A percentile compares a stretch with the other conserved stretches of the same genome.
Conservation (phyloP, 306 rosid species). For the Vigna hirtella region DNA sequence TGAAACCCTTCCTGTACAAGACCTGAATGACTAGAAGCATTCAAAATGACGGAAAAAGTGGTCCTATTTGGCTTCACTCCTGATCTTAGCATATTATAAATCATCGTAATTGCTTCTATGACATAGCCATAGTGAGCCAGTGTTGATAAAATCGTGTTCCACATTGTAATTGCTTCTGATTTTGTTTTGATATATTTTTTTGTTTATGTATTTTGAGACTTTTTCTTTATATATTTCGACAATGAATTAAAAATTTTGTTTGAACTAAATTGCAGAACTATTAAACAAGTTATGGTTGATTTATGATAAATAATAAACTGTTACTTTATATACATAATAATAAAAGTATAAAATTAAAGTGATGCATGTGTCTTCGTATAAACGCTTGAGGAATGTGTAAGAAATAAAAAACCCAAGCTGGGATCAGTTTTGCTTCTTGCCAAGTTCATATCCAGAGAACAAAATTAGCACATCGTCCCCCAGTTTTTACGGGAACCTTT, state of each 20-base stretch:
- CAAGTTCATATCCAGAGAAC: constrained; percentile 36
- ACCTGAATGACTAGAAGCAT: constrained; percentile 82
- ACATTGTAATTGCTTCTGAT: constrained; percentile 36
- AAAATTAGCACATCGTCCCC: background rate
- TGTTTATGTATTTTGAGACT: too few relatives aligned
- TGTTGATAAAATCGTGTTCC: constrained; percentile 83
- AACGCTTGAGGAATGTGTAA: background rate
- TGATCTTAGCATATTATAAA: constrained; percentile 62
- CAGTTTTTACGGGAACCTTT: constrained; percentile 9
- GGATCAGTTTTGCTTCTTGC: background rate
- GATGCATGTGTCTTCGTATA: background rate
- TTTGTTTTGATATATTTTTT: too few relatives aligned
- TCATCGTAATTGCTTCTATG: constrained; percentile 59
- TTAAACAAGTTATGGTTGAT: too few relatives aligned
- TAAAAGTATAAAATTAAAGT: background rate
- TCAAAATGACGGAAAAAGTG: constrained; percentile 67
- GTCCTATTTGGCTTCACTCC: constrained; percentile 70
- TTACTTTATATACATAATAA: background rate
- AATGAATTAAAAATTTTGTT: too few relatives aligned
- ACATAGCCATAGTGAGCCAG: constrained; percentile 72
- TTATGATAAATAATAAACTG: too few relatives aligned
- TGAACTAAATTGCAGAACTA: too few relatives aligned
- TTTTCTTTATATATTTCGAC: too few relatives aligned
- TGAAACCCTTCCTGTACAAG: constrained; percentile 73
- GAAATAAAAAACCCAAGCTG: background rate